A percentile compares a stretch with the other conserved stretches of the same genome.
Conservation (phyloP, 169 alveolate species). For the Cryptosporidium andersoni region DNA sequence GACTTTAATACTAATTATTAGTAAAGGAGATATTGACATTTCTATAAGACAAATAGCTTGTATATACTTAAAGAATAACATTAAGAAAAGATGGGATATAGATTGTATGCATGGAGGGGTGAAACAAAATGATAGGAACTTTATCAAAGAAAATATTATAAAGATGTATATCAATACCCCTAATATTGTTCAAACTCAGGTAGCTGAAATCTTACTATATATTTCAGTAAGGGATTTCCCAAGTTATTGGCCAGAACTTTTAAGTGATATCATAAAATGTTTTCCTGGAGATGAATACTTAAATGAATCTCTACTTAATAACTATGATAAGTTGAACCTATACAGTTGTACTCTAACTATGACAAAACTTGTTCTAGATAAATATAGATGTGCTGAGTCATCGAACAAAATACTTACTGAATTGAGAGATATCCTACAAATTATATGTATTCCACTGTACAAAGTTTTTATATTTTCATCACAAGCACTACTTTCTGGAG, state of each 20-base stretch:
- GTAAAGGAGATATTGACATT: slow-evolving; percentile 37
- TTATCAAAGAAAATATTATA: slow-evolving; percentile 48
- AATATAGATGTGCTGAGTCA: slow-evolving; percentile 63
- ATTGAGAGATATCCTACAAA: slow-evolving; percentile 34
- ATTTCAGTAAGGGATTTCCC: slow-evolving; percentile 62
- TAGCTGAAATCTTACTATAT: slow-evolving; percentile 61
- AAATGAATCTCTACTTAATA: neutral
- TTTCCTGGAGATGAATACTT: slow-evolving; percentile 47
- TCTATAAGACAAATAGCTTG: slow-evolving; percentile 65
- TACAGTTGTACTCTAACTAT: slow-evolving; percentile 39
- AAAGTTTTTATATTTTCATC: slow-evolving; percentile 52
- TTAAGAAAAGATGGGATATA: slow-evolving; percentile 63
- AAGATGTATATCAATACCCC: slow-evolving; percentile 44
- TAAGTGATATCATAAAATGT: slow-evolving; percentile 35
- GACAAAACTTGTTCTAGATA: slow-evolving; percentile 40
- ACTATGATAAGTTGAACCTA: slow-evolving; percentile 1
- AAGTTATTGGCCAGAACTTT: slow-evolving; percentile 24
- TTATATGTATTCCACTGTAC: slow-evolving; percentile 60
- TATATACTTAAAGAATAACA: slow-evolving; percentile 36
- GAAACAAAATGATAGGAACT: slow-evolving; percentile 28
- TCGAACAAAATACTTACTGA: slow-evolving; percentile 46
- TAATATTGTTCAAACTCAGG: slow-evolving; percentile 38
- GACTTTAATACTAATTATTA: slow-evolving; percentile 32
- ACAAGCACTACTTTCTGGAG: slow-evolving; percentile 23
- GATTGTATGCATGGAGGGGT: slow-evolving; percentile 67